Percentiles rank a stretch among this genome's conserved stretches.
Conservation (phyloP, 176 grass and related monocot species). For the Tillandsia leiboldiana region DNA sequence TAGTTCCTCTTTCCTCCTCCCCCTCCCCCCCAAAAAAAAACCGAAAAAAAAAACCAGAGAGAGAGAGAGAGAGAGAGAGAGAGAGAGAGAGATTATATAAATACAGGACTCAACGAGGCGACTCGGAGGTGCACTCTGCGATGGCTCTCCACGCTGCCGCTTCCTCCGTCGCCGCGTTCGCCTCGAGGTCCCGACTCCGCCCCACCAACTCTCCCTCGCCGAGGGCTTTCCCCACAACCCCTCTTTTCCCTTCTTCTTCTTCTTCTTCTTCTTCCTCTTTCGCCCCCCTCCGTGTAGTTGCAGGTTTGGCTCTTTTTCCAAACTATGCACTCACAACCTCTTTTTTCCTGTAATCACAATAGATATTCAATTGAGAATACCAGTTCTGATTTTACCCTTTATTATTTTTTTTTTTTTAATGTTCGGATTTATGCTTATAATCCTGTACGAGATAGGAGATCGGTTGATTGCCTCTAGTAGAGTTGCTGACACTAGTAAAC, state of each 20-base stretch:
- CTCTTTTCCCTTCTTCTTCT: neutral
- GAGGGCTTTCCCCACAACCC: neutral
- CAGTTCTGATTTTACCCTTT: neutral
- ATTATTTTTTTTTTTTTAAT: too few relatives aligned
- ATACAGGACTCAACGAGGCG: slow-evolving; percentile 1
- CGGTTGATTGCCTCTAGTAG: neutral
- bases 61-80: neutral
- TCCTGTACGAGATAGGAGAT: too few relatives aligned
- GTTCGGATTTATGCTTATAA: too few relatives aligned
- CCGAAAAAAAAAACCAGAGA: neutral
- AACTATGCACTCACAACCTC: neutral
- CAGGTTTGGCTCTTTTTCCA: slow-evolving; percentile 15
- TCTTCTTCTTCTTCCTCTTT: neutral
- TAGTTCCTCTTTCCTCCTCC: neutral
- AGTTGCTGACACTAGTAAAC: neutral
- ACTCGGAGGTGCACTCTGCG: neutral
- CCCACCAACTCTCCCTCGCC: neutral
- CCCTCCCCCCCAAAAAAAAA: neutral
- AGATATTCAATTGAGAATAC: neutral
- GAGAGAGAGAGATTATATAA: neutral
- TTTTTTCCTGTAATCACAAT: slow-evolving; percentile 4
- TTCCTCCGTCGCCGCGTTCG: slow-evolving; percentile 12
- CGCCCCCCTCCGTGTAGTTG: neutral
- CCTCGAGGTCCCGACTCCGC: slow-evolving; percentile 7
- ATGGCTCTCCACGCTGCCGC: slow-evolving; percentile 26